Conservation (phyloP, 2,329 filamentous ascomycete species). For the Nothopassalora personata region DNA sequence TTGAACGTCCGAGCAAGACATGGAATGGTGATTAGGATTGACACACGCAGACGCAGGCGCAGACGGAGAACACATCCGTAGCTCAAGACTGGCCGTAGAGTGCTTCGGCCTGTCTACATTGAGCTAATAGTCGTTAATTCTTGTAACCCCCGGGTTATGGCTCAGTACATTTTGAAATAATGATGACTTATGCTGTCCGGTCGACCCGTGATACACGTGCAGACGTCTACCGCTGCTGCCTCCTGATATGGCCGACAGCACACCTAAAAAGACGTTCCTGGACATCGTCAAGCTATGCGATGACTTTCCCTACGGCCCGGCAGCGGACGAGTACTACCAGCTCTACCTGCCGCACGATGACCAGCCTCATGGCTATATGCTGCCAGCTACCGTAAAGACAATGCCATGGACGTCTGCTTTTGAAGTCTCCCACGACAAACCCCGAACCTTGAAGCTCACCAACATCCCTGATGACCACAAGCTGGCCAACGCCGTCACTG, state of each 20-base stretch:
- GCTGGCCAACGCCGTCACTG: slow-evolving; percentile 53
- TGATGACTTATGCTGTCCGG: no score
- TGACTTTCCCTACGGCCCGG: slow-evolving; percentile 43
- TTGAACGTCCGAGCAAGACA: no score
- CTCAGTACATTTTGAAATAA: no score
- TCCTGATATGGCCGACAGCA: not conserved
- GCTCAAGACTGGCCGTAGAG: no score
- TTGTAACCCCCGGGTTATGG: no score
- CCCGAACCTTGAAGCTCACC: slow-evolving; percentile 15
- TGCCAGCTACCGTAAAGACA: slow-evolving; percentile 56
- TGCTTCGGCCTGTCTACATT: no score
- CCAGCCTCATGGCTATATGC: slow-evolving; percentile 55
- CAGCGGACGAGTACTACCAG: slow-evolving; percentile 44
- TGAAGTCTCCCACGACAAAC: slow-evolving; percentile 40
- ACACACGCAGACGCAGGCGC: no score
- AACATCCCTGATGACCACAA: slow-evolving; percentile 53
- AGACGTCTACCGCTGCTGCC: not conserved
- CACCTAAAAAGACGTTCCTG: not conserved
- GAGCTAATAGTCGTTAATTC: no score
- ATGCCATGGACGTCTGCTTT: slow-evolving; percentile 51
- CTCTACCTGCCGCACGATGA: slow-evolving; percentile 64
- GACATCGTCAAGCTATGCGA: slow-evolving; percentile 2
- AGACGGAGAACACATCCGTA: no score
- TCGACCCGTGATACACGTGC: no score
- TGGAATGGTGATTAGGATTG: no score